Percentiles rank a stretch among this genome's conserved stretches.
phyloP scores from a whole-genome alignment of 1,139 yeast genomes.

The Chernovozyma aurita region DNA sequence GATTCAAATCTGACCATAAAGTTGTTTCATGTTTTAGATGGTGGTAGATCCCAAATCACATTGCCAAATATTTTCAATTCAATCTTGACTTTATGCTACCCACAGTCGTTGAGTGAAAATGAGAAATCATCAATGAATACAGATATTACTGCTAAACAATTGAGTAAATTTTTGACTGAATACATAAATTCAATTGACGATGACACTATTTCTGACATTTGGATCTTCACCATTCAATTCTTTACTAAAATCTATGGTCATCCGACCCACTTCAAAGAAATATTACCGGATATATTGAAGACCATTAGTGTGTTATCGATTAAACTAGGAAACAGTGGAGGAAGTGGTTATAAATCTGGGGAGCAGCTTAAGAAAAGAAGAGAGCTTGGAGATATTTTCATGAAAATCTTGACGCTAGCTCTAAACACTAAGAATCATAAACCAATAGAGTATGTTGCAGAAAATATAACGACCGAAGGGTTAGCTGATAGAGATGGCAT shows the following conservation, averaged over 20 bases:
- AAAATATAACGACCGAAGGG: slow-evolving; percentile 4
- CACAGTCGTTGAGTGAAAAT: slow-evolving; percentile 27
- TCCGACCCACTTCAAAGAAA: slow-evolving; percentile 40
- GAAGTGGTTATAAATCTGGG: slow-evolving; percentile 44
- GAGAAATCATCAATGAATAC: slow-evolving; percentile 42
- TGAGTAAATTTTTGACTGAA: slow-evolving; percentile 49
- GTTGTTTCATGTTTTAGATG: slow-evolving; percentile 73
- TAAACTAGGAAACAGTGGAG: slow-evolving; percentile 35
- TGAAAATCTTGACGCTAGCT: slow-evolving; percentile 43
- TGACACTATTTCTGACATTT: slow-evolving; percentile 75
- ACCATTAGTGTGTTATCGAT: slow-evolving; percentile 48
- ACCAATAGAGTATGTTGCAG: neutral
- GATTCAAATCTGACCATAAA: slow-evolving; percentile 31
- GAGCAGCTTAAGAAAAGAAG: slow-evolving; percentile 56
- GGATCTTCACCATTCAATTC: slow-evolving; percentile 54
- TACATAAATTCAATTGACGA: slow-evolving; percentile 65
- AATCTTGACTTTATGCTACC: slow-evolving; percentile 35
- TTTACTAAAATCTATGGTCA: slow-evolving; percentile 54
- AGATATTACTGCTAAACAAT: slow-evolving; percentile 34
- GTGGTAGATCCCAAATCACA: slow-evolving; percentile 75
- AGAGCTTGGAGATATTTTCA: slow-evolving; percentile 64
- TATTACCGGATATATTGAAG: slow-evolving; percentile 50
- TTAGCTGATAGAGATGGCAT: slow-evolving; percentile 1
- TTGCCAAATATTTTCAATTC: slow-evolving; percentile 64
- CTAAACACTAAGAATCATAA: slow-evolving; percentile 14